Evolutionary conservation across 139 green algal genomes (phyloP).

Genomic region (Coccomyxa sp.): DNA sequence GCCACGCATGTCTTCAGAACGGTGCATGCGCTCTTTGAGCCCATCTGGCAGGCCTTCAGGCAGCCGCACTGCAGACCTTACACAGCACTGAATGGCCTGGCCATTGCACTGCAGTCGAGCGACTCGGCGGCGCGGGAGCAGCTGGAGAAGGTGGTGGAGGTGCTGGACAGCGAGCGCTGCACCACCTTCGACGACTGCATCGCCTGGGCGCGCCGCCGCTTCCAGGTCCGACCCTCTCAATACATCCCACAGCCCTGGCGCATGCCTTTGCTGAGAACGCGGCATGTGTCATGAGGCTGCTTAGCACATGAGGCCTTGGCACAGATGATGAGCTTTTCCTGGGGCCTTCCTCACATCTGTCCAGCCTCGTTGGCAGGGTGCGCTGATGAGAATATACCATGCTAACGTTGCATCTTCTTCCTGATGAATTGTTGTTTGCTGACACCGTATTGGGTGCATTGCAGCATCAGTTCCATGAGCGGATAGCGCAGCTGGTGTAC

Average conservation of each 20-base stretch:
- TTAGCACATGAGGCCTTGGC: too few relatives aligned
- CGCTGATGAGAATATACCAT: too few relatives aligned
- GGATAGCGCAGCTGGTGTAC: slow-evolving; percentile 87
- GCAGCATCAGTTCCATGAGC: slow-evolving; percentile 80
- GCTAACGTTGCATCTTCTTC: too few relatives aligned
- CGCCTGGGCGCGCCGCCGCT: slow-evolving; percentile 72
- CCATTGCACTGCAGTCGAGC: slow-evolving; percentile 8
- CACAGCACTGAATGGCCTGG: background rate
- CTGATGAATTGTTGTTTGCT: too few relatives aligned
- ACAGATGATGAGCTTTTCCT: too few relatives aligned
- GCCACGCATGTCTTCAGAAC: background rate
- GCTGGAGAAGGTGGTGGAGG: slow-evolving; percentile 83
- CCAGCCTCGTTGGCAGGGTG: too few relatives aligned
- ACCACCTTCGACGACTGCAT: slow-evolving; percentile 86
- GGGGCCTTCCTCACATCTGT: too few relatives aligned
- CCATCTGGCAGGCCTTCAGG: background rate
- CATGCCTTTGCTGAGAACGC: too few relatives aligned
- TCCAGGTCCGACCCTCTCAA: slow-evolving; percentile 67
- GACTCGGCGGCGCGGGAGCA: slow-evolving; percentile 79
- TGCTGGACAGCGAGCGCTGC: slow-evolving; percentile 59
- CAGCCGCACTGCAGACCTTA: background rate
- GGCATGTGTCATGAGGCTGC: too few relatives aligned
- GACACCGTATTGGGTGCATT: background rate
- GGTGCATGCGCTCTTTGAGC: background rate
- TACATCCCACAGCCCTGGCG: too few relatives aligned